A percentile compares a stretch with the other conserved stretches of the same genome.
Conservation (phyloP, 2,329 filamentous ascomycete genomes). For the Fusarium floridanum region DNA sequence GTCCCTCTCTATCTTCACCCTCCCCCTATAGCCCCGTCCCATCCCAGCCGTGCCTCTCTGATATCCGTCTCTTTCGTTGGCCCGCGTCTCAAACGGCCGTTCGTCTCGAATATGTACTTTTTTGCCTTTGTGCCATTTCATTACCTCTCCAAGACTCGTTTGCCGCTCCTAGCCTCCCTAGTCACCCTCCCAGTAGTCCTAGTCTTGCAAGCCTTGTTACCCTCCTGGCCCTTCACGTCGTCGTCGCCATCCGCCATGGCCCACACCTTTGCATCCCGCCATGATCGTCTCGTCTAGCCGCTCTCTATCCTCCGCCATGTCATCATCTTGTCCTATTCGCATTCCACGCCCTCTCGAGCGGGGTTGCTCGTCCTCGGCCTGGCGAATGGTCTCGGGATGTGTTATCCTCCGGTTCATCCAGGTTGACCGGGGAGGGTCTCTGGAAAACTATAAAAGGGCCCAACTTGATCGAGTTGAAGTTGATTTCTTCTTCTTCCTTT, state of each 20-base stretch:
- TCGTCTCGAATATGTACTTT: constrained; percentile 30
- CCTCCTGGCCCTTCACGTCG: constrained; percentile 35
- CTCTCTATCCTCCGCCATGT: constrained; percentile 49
- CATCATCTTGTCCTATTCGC: constrained; percentile 50
- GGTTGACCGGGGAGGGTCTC: constrained; percentile 51
- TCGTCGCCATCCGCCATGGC: constrained; percentile 48
- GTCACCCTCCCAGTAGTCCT: constrained; percentile 45
- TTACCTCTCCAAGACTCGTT: constrained; percentile 32
- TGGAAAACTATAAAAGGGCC: constrained; percentile 75
- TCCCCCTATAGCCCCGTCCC: constrained; percentile 41
- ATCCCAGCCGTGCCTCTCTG: constrained; percentile 34
- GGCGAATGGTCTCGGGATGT: constrained; percentile 60
- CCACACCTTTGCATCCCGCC: constrained; percentile 53
- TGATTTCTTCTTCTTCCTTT: constrained; percentile 67
- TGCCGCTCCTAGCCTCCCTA: constrained; percentile 49
- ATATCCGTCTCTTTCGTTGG: constrained; percentile 43
- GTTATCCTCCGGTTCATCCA: constrained; percentile 57
- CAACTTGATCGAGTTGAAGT: constrained; percentile 59
- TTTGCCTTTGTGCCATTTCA: constrained; percentile 33
- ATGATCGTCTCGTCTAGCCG: constrained; percentile 49
- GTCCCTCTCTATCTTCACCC: constrained; percentile 45
- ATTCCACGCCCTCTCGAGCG: constrained; percentile 53
- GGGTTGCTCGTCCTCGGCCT: constrained; percentile 53
- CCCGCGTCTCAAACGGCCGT: constrained; percentile 34
- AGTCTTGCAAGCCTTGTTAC: constrained; percentile 42